phyloP scores from a whole-genome alignment of 331 rosid genomes.

The Acacia concinna region DNA sequence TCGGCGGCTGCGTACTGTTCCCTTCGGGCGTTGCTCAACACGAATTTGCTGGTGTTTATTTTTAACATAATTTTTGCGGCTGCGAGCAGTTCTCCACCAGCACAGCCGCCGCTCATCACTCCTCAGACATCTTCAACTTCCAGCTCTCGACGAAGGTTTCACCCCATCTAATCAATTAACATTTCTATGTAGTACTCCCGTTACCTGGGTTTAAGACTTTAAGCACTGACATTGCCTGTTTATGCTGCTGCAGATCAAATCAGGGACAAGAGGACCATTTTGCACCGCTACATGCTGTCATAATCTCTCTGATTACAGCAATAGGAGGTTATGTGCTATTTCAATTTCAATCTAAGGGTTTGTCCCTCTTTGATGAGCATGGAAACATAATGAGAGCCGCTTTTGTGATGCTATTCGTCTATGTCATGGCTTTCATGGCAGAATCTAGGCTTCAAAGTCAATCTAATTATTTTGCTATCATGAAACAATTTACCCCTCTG shows the following conservation, averaged over 20 bases:
- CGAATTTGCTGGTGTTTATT: too few relatives aligned
- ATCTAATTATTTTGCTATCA: neutral
- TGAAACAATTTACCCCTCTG: neutral
- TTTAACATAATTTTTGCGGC: too few relatives aligned
- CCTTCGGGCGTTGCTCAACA: too few relatives aligned
- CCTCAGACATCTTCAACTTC: neutral
- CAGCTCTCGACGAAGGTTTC: neutral
- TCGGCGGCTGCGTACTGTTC: too few relatives aligned
- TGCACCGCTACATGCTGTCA: neutral
- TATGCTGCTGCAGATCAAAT: neutral
- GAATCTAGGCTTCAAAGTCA: neutral
- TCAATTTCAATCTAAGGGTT: neutral
- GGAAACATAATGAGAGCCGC: neutral
- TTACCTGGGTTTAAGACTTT: too few relatives aligned
- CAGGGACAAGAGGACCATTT: neutral
- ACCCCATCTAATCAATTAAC: too few relatives aligned
- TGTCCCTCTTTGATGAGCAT: neutral
- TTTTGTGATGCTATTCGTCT: neutral
- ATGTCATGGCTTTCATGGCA: neutral
- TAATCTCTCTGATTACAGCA: neutral
- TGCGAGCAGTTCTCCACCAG: neutral
- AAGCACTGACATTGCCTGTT: neutral
- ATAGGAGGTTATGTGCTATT: neutral
- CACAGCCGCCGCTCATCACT: neutral
- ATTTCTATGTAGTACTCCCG: too few relatives aligned